Evolutionary conservation across 2,329 filamentous ascomycete genomes (phyloP), one percentile per base, ranked within the genome.

Genomic region (Fusarium mundagurra): DNA sequence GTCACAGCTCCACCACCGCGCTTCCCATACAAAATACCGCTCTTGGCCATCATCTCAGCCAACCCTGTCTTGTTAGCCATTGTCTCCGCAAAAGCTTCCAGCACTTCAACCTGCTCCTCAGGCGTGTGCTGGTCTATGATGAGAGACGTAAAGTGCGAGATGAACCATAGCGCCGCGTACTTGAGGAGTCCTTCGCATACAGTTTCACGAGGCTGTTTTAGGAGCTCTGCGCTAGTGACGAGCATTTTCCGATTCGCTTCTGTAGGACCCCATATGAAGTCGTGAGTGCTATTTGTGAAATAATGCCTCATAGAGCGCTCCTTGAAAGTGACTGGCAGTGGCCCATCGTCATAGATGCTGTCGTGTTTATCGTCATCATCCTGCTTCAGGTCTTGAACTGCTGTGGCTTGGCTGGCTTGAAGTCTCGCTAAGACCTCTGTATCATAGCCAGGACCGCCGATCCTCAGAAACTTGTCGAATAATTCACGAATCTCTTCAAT

Each of bases 281-380:
- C 69, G 4, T 57, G 64, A n/a, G 66, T 67, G 6, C 44, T 54
- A 2, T 58, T 68, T 12, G 60, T 61, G 29, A 81, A 81, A 22
- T 79, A 81, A 0, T 72, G 41, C 9, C 77, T 69, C 79, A 81
- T 80, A 1, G 79, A 80, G 0, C 80, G 75, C 31, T 81, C 80
- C 10, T 78, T 63, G 16, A 81, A 80, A 12, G 78, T 79, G 18
- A 81, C 77, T 0, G 75, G 73, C 3, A 81, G 63, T 2, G 61
- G 47, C 0, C 74, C 79, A 36, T 81, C 80, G 12, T 80, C 68
- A 18, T 80, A 81, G 7, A 72, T 53, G 0, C 61, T 44, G 3
- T 79, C 76, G 1, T 69, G 65, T 3, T 73, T 58, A 12, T 47
- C 34, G 0, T 73, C 71, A 1, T 63, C 51, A 17, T 47, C 44